phyloP scores from a whole-genome alignment of 2,329 filamentous ascomycete genomes.

The Aphanoascus verrucosus region DNA sequence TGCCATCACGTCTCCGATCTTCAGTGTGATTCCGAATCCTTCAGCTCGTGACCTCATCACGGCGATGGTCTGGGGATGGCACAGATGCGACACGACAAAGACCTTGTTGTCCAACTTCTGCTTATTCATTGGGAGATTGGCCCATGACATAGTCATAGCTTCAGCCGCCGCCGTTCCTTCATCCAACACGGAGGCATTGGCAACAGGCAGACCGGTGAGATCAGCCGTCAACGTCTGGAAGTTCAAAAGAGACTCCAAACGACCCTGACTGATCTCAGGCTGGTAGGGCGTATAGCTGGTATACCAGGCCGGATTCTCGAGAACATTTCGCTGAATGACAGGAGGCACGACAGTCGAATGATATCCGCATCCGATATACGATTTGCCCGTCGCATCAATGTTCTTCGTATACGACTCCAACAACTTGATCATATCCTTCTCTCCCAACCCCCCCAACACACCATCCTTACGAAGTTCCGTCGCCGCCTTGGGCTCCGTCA shows the following conservation, averaged over 20 bases:
- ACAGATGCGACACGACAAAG: constrained; percentile 69
- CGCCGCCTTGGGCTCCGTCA: constrained; percentile 40
- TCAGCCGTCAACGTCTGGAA: constrained; percentile 90
- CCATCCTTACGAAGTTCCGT: constrained; percentile 33
- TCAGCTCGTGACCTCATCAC: constrained; percentile 77
- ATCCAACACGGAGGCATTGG: constrained; percentile 84
- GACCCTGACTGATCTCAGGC: constrained; percentile 91
- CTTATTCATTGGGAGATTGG: constrained; percentile 58
- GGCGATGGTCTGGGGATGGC: constrained; percentile 75
- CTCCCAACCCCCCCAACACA: constrained; percentile 38
- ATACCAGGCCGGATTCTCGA: constrained; percentile 94
- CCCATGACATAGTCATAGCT: constrained; percentile 88
- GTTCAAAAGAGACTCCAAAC: constrained; percentile 83
- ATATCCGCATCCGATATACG: constrained; percentile 80
- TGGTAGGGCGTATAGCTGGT: constrained; percentile 97
- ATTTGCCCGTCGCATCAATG: constrained; percentile 51
- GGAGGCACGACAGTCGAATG: constrained; percentile 75
- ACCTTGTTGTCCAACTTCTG: constrained; percentile 67
- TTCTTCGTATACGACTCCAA: constrained; percentile 37
- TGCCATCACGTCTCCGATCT: constrained; percentile 59
- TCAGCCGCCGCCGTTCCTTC: constrained; percentile 88
- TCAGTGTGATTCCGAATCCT: constrained; percentile 78
- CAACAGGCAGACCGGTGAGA: constrained; percentile 72
- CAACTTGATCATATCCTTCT: constrained; percentile 34
- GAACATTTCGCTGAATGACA: constrained; percentile 83